These are phyloP conservation scores for Eucalyptus regnans DNA, from an alignment of 345 rosid genomes.

Conservation along the genomic window DNA sequence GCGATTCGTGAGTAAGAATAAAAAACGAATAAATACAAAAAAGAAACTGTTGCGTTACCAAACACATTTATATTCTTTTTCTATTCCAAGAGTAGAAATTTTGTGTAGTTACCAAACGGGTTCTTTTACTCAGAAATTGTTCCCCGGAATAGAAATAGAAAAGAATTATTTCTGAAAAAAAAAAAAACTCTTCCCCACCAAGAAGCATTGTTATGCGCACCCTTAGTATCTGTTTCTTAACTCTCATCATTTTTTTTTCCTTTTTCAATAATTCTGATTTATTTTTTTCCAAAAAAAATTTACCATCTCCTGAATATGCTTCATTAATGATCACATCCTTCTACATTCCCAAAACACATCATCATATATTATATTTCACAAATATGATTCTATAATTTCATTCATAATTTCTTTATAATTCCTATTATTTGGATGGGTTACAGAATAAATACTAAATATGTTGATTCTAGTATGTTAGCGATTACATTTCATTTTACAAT, in stretches of 20 bases:
- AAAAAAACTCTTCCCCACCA: no score
- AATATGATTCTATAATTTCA: background rate
- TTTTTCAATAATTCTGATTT: background rate
- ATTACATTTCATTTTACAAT: background rate
- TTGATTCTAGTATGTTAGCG: background rate
- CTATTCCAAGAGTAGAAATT: no score
- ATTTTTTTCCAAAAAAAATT: background rate
- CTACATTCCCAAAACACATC: background rate
- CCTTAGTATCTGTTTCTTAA: background rate
- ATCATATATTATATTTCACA: background rate
- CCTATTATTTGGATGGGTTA: background rate
- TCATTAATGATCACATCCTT: background rate
- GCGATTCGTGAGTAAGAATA: no score
- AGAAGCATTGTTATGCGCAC: no score
- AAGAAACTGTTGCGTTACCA: no score
- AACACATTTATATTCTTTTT: no score
- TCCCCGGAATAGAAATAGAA: no score
- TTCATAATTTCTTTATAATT: background rate
- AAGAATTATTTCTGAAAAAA: no score
- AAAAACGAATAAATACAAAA: no score
- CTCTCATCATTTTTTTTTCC: background rate
- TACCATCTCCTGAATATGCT: background rate
- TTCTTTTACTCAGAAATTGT: no score
- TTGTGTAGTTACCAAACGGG: no score
- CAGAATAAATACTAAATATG: background rate